A percentile compares a stretch with the other conserved stretches of the same genome.
Evolutionary conservation across 345 rosid genomes (phyloP).

Genomic region (Raphanus sativus): DNA sequence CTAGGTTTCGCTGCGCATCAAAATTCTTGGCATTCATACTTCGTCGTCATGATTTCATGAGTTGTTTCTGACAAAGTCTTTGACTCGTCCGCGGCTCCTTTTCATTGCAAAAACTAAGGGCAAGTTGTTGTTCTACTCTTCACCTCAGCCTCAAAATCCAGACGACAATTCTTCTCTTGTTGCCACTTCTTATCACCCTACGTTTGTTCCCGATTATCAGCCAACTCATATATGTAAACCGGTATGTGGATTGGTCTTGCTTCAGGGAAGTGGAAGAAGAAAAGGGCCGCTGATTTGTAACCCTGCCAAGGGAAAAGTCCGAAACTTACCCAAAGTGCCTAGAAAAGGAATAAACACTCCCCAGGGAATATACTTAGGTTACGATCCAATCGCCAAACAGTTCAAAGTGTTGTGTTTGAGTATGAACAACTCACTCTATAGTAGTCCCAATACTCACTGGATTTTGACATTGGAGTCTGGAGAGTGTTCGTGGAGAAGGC

Average conservation of each 20-base stretch:
- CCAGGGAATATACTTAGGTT: background rate
- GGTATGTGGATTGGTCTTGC: background rate
- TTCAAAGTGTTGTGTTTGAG: background rate
- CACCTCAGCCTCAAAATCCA: slow-evolving; percentile 9
- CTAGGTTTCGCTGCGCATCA: background rate
- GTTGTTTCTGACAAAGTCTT: background rate
- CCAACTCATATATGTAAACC: background rate
- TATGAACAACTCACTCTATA: no score
- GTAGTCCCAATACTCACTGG: background rate
- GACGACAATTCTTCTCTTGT: background rate
- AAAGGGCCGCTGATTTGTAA: background rate
- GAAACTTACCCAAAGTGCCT: background rate
- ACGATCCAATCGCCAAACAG: background rate
- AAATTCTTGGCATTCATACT: background rate
- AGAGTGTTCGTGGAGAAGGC: background rate
- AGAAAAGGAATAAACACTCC: background rate
- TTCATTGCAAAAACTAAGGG: background rate
- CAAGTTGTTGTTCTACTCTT: background rate
- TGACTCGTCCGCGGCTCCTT: background rate
- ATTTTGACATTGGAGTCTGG: background rate
- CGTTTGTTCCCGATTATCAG: background rate
- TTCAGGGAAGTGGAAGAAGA: background rate
- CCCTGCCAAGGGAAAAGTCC: background rate
- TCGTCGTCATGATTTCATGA: background rate
- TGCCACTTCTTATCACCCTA: background rate